A percentile compares a stretch with the other conserved stretches of the same genome.
These are phyloP conservation scores for Ophiostoma pallidulum DNA, from an alignment of 2,329 filamentous ascomycete genomes.

Conservation along the genomic window DNA sequence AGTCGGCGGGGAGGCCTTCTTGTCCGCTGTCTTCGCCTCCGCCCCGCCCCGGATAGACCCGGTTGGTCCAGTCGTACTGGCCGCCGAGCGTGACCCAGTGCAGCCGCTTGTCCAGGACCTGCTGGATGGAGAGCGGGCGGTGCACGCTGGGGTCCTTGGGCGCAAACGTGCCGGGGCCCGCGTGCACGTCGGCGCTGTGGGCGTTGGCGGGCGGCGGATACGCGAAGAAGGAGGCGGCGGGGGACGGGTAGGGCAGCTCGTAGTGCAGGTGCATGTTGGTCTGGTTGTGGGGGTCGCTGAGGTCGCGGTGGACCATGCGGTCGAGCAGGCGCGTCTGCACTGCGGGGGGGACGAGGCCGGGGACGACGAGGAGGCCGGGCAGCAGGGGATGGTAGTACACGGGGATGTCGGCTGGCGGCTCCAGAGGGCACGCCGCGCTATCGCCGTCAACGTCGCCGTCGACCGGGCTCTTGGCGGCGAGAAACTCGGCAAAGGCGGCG, in stretches of 20 bases:
- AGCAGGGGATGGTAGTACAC: constrained; percentile 58
- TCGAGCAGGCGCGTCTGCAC: constrained; percentile 63
- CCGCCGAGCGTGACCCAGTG: constrained; percentile 93
- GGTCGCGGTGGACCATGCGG: constrained; percentile 56
- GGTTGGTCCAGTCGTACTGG: constrained; percentile 92
- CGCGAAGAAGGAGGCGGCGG: constrained; percentile 43
- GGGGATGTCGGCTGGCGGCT: constrained; percentile 23
- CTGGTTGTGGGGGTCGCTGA: constrained; percentile 61
- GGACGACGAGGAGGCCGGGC: constrained; percentile 71
- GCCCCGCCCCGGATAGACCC: constrained; percentile 55
- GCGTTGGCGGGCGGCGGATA: constrained; percentile 30
- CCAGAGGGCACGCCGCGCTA: background rate
- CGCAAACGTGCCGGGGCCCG: constrained; percentile 43
- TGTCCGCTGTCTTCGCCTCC: constrained; percentile 28
- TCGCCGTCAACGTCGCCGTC: constrained; percentile 8
- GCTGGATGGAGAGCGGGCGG: constrained; percentile 58
- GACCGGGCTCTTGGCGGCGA: constrained; percentile 17
- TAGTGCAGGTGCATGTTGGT: constrained; percentile 59
- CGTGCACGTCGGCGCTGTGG: constrained; percentile 42
- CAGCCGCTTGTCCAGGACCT: constrained; percentile 68
- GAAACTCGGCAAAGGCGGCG: constrained; percentile 34
- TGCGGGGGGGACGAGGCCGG: constrained; percentile 58
- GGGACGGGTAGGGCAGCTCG: constrained; percentile 24
- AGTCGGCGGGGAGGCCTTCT: constrained; percentile 58
- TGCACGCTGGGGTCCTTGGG: constrained; percentile 69